Percentiles rank a stretch among this genome's conserved stretches.
phyloP scores from a whole-genome alignment of 768 basidiomycete genomes.

The Crassisporium funariophilum region DNA sequence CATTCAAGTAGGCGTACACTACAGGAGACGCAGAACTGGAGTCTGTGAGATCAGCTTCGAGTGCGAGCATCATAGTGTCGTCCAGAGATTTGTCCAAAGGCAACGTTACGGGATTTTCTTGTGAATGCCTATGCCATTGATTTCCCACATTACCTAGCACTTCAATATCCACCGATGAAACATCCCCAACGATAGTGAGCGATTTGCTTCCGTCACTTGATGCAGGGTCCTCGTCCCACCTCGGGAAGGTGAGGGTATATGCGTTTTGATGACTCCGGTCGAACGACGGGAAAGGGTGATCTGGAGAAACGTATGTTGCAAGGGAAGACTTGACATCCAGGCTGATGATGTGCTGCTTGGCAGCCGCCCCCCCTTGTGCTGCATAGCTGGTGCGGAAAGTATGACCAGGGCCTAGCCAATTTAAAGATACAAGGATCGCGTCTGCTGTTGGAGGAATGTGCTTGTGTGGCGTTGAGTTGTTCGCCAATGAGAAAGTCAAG shows the following conservation, averaged over 20 bases:
- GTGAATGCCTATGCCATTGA: slow-evolving; percentile 51
- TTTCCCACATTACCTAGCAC: slow-evolving; percentile 41
- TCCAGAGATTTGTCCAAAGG: slow-evolving; percentile 70
- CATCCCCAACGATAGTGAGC: slow-evolving; percentile 49
- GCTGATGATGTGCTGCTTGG: slow-evolving; percentile 46
- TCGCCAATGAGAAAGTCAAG: slow-evolving; percentile 61
- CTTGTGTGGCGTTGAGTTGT: slow-evolving; percentile 55
- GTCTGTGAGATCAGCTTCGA: slow-evolving; percentile 69
- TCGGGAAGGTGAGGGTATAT: slow-evolving; percentile 40
- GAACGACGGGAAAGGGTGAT: slow-evolving; percentile 41
- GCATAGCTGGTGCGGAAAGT: slow-evolving; percentile 70
- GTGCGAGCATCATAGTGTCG: slow-evolving; percentile 67
- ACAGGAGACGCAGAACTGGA: slow-evolving; percentile 49
- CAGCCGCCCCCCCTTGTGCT: slow-evolving; percentile 35
- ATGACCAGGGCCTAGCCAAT: slow-evolving; percentile 70
- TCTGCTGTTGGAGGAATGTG: slow-evolving; percentile 61
- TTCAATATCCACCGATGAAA: slow-evolving; percentile 49
- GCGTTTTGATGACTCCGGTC: slow-evolving; percentile 42
- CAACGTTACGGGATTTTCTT: slow-evolving; percentile 57
- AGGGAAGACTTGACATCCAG: slow-evolving; percentile 45
- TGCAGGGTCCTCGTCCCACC: slow-evolving; percentile 46
- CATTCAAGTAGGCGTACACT: slow-evolving; percentile 75
- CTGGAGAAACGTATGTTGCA: slow-evolving; percentile 39
- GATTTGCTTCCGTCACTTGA: slow-evolving; percentile 38
- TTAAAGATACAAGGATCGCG: slow-evolving; percentile 50